Conservation (phyloP, 805 yeast species). For the Monosporozyma siamensis region DNA sequence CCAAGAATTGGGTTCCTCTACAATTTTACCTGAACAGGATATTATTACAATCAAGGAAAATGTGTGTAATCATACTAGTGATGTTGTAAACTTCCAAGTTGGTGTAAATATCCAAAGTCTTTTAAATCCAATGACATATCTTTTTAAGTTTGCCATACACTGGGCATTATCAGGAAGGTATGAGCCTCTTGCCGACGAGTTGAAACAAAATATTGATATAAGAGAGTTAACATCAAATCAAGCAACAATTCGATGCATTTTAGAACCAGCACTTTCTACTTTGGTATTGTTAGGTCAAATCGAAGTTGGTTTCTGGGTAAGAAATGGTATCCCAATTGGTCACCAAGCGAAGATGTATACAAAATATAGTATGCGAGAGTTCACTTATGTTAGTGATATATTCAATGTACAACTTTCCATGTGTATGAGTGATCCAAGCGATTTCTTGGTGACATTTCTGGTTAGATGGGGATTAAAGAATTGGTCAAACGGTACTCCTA, state of each 20-base stretch:
- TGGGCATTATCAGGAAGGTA: constrained; percentile 30
- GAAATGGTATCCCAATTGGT: constrained; percentile 78
- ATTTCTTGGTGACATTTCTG: constrained; percentile 47
- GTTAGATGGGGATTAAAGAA: constrained; percentile 59
- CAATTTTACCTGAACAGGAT: background rate
- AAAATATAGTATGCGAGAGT: constrained; percentile 69
- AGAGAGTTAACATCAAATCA: background rate
- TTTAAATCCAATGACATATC: constrained; percentile 27
- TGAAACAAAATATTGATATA: constrained; percentile 12
- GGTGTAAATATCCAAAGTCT: constrained; percentile 27
- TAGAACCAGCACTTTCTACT: constrained; percentile 69
- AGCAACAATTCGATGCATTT: constrained; percentile 16
- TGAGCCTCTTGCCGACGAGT: constrained; percentile 13
- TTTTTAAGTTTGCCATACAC: constrained; percentile 24
- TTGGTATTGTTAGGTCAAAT: constrained; percentile 75
- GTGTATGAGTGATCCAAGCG: constrained; percentile 47
- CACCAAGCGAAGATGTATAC: constrained; percentile 74
- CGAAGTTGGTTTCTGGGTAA: constrained; percentile 85
- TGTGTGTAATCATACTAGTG: constrained; percentile 18
- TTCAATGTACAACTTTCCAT: constrained; percentile 56
- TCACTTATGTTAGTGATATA: constrained; percentile 72
- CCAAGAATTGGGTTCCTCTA: too few species aligned
- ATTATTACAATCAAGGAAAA: constrained; percentile 12
- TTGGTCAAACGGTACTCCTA: constrained; percentile 41
- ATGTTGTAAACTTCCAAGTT: constrained; percentile 22